phyloP scores from a whole-genome alignment of 2,329 filamentous ascomycete genomes.

The Epichloe bromicola region DNA sequence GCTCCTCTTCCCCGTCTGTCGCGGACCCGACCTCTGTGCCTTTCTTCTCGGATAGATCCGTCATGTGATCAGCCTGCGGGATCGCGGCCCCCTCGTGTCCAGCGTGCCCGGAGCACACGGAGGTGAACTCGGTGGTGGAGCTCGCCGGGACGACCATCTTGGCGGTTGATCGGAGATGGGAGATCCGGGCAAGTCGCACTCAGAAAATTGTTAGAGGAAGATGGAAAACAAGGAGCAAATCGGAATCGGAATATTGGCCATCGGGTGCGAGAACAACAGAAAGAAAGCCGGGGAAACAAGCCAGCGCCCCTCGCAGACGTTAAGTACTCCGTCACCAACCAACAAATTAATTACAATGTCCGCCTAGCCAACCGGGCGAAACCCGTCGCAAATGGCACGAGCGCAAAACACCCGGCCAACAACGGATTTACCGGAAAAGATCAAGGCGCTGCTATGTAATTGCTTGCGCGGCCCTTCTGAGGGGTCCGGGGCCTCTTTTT shows the following conservation, averaged over 20 bases:
- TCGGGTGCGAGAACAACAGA: too few relatives aligned
- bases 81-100: background rate
- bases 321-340: background rate
- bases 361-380: background rate
- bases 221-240: too few relatives aligned
- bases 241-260: too few relatives aligned
- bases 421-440: too few relatives aligned
- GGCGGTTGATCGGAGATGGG: background rate
- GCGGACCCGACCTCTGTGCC: background rate
- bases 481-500: background rate
- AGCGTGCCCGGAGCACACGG: background rate
- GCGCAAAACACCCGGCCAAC: background rate
- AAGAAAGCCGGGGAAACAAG: background rate
- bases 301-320: background rate
- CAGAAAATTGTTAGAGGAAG: background rate
- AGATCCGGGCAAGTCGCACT: too few relatives aligned
- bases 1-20: background rate
- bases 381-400: background rate
- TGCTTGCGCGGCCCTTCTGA: background rate
- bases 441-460: background rate
- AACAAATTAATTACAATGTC: background rate
- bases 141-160: slow-evolving; percentile 1
- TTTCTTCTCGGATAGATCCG: background rate
- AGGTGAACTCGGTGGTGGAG: slow-evolving; percentile 2
- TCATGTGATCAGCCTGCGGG: background rate